These are phyloP conservation scores for Aspergillus sp. DNA, from an alignment of 2,329 filamentous ascomycete genomes.

Conservation along the genomic window DNA sequence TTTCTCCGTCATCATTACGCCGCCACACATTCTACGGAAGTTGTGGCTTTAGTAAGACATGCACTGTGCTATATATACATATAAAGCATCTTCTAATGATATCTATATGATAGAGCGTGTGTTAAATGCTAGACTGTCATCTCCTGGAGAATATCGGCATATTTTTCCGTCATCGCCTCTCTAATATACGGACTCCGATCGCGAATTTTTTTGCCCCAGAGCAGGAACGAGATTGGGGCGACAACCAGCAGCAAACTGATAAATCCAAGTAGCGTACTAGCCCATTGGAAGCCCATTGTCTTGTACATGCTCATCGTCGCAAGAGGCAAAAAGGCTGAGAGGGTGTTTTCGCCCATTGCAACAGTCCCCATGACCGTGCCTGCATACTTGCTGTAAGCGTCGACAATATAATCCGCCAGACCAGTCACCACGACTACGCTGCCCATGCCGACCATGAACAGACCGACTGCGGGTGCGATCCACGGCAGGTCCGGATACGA, in stretches of 20 bases:
- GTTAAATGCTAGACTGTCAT: not conserved
- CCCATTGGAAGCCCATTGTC: constrained; percentile 39
- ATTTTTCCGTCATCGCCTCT: constrained; percentile 7
- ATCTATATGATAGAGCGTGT: too few relatives aligned
- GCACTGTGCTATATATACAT: too few relatives aligned
- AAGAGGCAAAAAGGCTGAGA: constrained; percentile 44
- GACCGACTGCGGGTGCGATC: constrained; percentile 30
- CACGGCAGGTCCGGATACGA: constrained; percentile 26
- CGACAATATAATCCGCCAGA: constrained; percentile 47
- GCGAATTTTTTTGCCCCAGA: constrained; percentile 35
- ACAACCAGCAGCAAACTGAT: constrained; percentile 32
- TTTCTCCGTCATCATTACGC: too few relatives aligned
- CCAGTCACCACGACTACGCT: constrained; percentile 44
- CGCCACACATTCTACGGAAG: too few relatives aligned
- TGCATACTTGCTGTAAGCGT: constrained; percentile 49
- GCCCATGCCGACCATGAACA: constrained; percentile 39
- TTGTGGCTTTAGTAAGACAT: too few relatives aligned
- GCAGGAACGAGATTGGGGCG: constrained; percentile 35
- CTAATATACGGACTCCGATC: constrained; percentile 20
- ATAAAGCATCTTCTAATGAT: not conserved
- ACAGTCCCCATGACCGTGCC: constrained; percentile 47
- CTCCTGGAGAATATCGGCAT: not conserved
- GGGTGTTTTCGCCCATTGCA: constrained; percentile 43
- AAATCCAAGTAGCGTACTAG: constrained; percentile 38
- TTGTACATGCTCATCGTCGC: constrained; percentile 37